These are phyloP conservation scores for Ambrosiella xylebori DNA, from an alignment of 2,329 filamentous ascomycete species.

Conservation along the genomic window DNA sequence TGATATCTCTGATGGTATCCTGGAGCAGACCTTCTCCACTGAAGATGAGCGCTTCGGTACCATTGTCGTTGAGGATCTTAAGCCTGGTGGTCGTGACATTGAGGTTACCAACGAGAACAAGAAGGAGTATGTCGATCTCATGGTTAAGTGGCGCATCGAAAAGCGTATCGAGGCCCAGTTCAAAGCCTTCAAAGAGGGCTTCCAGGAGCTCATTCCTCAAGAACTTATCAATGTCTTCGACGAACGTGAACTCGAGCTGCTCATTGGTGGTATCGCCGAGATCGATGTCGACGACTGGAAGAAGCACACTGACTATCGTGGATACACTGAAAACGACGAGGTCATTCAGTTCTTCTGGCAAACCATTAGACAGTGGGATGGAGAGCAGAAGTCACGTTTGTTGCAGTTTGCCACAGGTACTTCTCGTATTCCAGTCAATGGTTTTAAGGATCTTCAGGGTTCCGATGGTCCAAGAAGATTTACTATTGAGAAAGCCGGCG, in stretches of 20 bases:
- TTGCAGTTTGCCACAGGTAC: constrained; percentile 96
- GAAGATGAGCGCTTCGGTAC: constrained; percentile 97
- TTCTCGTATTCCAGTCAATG: constrained; percentile 94
- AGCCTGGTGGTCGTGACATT: constrained; percentile 75
- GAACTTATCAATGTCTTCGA: constrained; percentile 98
- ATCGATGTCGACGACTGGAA: constrained; percentile 99
- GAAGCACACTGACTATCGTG: constrained; percentile 98
- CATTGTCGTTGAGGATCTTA: constrained; percentile 82
- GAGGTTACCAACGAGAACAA: constrained; percentile 98
- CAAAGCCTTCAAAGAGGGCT: constrained; percentile 90
- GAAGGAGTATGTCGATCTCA: constrained; percentile 93
- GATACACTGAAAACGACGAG: constrained; percentile 93
- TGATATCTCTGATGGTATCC: constrained; percentile 76
- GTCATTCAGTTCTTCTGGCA: constrained; percentile 99
- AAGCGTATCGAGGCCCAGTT: constrained; percentile 98
- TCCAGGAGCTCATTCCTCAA: constrained; percentile 91
- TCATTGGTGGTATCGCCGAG: constrained; percentile 98
- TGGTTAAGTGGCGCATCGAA: constrained; percentile 98
- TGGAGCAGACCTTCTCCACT: constrained; percentile 91
- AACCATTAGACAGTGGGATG: constrained; percentile 89
- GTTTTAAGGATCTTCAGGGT: constrained; percentile 96
- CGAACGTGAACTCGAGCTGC: constrained; percentile 84
- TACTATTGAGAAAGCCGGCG: constrained; percentile 95
- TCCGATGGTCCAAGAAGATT: constrained; percentile 90
- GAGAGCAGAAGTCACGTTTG: constrained; percentile 91